Conservation (phyloP, 2,329 filamentous ascomycete genomes). For the Zasmidium angulare region DNA sequence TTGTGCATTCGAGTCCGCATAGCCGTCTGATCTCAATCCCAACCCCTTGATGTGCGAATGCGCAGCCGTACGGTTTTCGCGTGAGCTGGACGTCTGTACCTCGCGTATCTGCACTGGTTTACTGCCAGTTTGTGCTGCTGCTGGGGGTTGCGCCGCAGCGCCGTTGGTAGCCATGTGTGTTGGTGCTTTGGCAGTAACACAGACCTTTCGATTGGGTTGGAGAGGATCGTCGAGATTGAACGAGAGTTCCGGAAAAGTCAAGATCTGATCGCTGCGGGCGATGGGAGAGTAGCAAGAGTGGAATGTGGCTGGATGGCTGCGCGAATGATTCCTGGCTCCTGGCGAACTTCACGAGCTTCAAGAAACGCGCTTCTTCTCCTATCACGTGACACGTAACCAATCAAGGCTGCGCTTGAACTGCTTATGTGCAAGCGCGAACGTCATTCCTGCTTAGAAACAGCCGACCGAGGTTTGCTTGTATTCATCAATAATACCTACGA, state of each 20-base stretch:
- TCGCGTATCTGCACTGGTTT: constrained; percentile 37
- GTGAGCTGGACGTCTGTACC: constrained; percentile 43
- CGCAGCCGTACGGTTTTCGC: constrained; percentile 92
- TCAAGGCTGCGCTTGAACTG: background rate
- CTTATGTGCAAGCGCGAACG: background rate
- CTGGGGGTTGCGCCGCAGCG: constrained; percentile 21
- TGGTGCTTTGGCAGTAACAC: background rate
- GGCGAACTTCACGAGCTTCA: background rate
- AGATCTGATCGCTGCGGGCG: background rate
- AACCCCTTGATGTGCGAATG: constrained; percentile 98
- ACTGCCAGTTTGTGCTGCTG: constrained; percentile 26
- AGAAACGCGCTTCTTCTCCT: background rate
- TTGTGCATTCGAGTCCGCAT: constrained; percentile 72
- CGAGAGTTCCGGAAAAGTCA: too few species aligned
- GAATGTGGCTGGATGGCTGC: background rate
- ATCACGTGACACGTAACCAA: background rate
- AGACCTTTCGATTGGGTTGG: background rate
- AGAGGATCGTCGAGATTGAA: too few species aligned
- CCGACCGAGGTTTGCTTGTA: background rate
- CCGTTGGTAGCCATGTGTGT: constrained; percentile 28
- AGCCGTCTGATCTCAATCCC: constrained; percentile 81
- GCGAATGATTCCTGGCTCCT: background rate
- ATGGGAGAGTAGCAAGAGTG: background rate
- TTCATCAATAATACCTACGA: background rate
- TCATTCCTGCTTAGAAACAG: constrained; percentile 1